Evolutionary conservation across 495 filamentous ascomycete species (phyloP), one percentile per base, ranked within the genome.

Genomic region (Aspergillus sparsus): DNA sequence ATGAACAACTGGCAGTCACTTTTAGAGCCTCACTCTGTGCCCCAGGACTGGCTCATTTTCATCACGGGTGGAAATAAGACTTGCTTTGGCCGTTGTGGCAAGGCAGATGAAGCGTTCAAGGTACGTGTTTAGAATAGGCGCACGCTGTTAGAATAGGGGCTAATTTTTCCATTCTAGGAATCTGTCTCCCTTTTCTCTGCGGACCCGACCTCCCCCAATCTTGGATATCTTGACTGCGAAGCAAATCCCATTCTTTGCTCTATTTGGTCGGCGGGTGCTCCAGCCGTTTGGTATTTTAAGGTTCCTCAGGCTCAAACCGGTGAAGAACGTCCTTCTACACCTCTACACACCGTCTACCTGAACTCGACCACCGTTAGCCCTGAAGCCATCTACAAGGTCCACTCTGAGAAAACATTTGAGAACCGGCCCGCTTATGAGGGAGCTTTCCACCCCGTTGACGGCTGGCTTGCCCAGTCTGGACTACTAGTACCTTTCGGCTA

Each of bases 41-140:
- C 88, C 3, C 85, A 89, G 72, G 88, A 93, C 71, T 96, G 89
- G 90, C 84, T 88, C 77, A 77, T 96, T 59, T 83, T 89, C 68
- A 73, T 95, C 52, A 90, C 88, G 1, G 92, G 92, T 52, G 86
- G 89, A 44, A 95, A 96, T 76, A 91, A 88, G 78, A 93, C 91
- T 33, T 97, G 92, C 79, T 91, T 85, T 67, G 91, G 79, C 56
- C 71, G 79, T 59, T 89, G 85, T 70, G 78, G 60, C 10, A 70
- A 71, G 6, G 78, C 80, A 33, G 79, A 84, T 16, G 76, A 75
- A 62, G 79, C 80, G 0, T 87, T 83, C 74, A 85, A 86, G 63
- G 80, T 85, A 71, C 61, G 78, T 70, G 50, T 31, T 32, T 31
- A 13, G 35, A 49, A 54, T 27, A 46, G 16, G 45, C 50, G n/a